Evolutionary conservation across 306 rosid species (phyloP).

Genomic region (Pyrus pyrifolia): DNA sequence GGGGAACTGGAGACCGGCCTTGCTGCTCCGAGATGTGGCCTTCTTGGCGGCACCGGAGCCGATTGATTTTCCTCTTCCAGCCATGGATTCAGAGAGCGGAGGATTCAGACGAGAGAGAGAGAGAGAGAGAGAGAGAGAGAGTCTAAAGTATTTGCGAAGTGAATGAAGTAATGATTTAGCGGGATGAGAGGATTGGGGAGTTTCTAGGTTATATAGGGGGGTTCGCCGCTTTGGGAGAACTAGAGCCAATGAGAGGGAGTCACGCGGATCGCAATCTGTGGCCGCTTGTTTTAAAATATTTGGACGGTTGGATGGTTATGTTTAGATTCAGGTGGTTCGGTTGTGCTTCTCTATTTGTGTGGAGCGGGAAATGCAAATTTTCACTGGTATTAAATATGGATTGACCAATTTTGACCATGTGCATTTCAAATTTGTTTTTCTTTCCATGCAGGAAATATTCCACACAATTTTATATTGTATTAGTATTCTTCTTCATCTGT

Average conservation of each 20-base stretch:
- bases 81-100: background rate
- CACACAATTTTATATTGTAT: no score
- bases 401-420: background rate
- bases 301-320: background rate
- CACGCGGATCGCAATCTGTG: background rate
- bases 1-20: slow-evolving; percentile 22
- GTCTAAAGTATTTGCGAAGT: background rate
- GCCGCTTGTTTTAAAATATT: background rate
- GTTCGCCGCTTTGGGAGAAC: background rate
- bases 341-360: background rate
- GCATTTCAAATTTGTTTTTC: background rate
- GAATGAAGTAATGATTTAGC: background rate
- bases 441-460: background rate
- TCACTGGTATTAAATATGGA: background rate
- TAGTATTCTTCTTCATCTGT: fast-evolving
- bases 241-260: background rate
- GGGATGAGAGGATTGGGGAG: background rate
- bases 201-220: background rate
- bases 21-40: slow-evolving; percentile 21
- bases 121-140: no score
- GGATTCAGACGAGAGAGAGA: no score
- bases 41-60: slow-evolving; percentile 19
- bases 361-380: background rate
- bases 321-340: background rate
- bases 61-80: slow-evolving; percentile 9